Conservation (phyloP, 169 alveolate genomes). For the Plasmodium inui region DNA sequence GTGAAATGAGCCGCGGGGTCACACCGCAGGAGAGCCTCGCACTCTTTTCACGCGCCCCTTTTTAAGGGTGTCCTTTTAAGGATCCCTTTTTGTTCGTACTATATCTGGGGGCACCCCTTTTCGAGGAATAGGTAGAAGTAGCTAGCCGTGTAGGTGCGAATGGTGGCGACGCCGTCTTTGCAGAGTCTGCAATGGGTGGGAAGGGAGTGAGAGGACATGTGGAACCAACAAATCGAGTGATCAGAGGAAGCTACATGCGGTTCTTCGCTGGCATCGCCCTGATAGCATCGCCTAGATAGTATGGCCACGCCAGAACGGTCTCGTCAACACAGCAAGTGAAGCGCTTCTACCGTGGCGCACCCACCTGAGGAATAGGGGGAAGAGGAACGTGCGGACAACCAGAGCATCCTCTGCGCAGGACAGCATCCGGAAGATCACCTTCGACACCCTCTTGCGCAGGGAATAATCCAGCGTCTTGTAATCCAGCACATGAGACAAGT, state of each 20-base stretch:
- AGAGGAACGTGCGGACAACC: conserved; percentile 21
- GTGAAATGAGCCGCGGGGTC: not conserved
- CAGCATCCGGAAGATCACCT: conserved; percentile 23
- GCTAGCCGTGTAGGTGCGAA: conserved; percentile 49
- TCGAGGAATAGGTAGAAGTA: conserved; percentile 35
- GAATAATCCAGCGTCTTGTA: conserved; percentile 59
- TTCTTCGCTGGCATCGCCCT: not conserved
- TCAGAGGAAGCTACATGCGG: not conserved
- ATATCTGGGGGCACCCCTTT: conserved; percentile 67
- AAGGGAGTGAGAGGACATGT: not conserved
- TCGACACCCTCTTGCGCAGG: conserved; percentile 50
- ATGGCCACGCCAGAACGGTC: no score
- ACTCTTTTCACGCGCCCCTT: not conserved
- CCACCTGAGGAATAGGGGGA: conserved; percentile 53
- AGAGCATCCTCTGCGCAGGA: not conserved
- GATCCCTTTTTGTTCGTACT: conserved; percentile 1
- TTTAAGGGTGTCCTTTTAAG: not conserved
- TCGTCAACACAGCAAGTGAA: no score
- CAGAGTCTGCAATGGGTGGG: conserved; percentile 23
- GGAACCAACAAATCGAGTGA: not conserved
- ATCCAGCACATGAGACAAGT: conserved; percentile 23
- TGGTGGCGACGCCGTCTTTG: conserved; percentile 66
- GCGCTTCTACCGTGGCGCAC: no score
- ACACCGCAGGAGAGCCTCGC: not conserved
- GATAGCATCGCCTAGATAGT: not conserved